Evolutionary conservation across 2,329 filamentous ascomycete species (phyloP), one percentile per base, ranked within the genome.

Genomic region (Karstenula rhodostoma): DNA sequence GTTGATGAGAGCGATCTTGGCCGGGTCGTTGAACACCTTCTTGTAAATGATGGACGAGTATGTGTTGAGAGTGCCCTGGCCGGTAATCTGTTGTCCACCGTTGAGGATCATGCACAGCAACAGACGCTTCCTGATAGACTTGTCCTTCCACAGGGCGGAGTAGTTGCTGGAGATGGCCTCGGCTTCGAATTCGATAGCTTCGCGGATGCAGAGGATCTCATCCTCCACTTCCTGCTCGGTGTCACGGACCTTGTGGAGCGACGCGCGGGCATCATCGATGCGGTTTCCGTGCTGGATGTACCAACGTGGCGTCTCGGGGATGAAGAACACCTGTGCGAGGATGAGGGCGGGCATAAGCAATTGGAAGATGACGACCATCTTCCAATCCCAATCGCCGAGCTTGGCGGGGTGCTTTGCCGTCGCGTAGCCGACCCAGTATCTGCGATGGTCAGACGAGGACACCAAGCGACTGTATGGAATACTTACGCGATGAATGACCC

Each of bases 21-120:
- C 79, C 23, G 67, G 56, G 56, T 77, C 82, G 25, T 79, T 82
- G 81, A 89, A 92, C 25, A 91, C 85, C 73, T 89, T 88, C 78
- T 90, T 86, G 81, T 92, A 92, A 70, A 92, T 89, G 67, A 86
- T 85, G n/a, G 89, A 90, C 22, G 86, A 89, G 82, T 92, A 92
- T 3, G 85, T 85, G 82, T 91, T 92, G 65, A 92, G 82, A 1
- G 88, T 89, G 63, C 89, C 90, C 76, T 92, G 89, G 22, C 89
- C 89, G 5, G 89, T 90, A 43, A 92, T 83, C 75, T 92, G 89
- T 75, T 91, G 89, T 48, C 89, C 89, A 48, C 88, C 83, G 72
- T 92, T 92, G 76, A 92, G 78, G 51, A 90, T 77, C 65, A 90
- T 84, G 25, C 88, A 88, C 32, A 92, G 83, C 47, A 82, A 78